These are phyloP conservation scores for Tetrahymena borealis DNA, from an alignment of 73 alveolate genomes.

Conservation along the genomic window DNA sequence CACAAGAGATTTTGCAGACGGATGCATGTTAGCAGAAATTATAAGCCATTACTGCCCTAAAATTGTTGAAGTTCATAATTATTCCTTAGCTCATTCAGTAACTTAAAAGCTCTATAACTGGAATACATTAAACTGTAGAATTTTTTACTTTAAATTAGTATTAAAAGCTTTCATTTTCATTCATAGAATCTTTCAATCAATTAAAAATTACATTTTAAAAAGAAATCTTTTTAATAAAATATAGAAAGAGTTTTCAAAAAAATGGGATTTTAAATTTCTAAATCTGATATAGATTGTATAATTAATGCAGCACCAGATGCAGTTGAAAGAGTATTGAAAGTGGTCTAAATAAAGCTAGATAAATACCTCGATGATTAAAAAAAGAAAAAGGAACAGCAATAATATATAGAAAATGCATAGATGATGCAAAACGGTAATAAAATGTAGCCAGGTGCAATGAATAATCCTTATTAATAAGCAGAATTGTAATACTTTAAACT, in stretches of 20 bases:
- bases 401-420: conserved; percentile 7
- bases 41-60: conserved; percentile 67
- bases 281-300: conserved; percentile 70
- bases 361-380: conserved; percentile 40
- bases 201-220: not conserved
- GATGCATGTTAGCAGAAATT: conserved; percentile 84
- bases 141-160: not conserved
- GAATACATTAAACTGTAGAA: conserved; percentile 81
- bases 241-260: conserved; percentile 74
- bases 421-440: conserved; percentile 3
- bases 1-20: conserved; percentile 97
- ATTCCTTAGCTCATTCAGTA: conserved; percentile 63
- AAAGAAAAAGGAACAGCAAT: not conserved
- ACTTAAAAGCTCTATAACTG: conserved; percentile 76
- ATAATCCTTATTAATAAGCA: not conserved
- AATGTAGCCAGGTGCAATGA: not conserved
- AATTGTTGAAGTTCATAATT: conserved; percentile 79
- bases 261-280: conserved; percentile 79
- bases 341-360: conserved; percentile 31
- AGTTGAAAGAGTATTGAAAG: conserved; percentile 70
- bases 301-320: conserved; percentile 86
- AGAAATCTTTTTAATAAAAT: too few relatives aligned
- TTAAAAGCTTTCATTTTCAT: not conserved
- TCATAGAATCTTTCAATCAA: not conserved
- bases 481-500: not conserved